Conservation (phyloP, 2,329 filamentous ascomycete genomes). For the Fusarium pseudocircinatum region DNA sequence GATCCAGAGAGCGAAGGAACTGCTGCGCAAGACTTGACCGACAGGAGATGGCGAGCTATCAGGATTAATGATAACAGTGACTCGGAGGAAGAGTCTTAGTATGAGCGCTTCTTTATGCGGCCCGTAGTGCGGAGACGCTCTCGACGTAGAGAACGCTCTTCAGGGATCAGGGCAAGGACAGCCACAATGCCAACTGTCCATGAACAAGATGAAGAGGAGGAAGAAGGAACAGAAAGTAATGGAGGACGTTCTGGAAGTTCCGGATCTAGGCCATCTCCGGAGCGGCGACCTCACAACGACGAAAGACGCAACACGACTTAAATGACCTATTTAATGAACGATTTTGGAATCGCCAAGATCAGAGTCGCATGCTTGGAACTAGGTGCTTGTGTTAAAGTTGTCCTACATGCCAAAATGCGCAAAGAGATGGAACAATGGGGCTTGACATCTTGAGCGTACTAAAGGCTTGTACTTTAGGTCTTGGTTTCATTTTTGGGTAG, state of each 20-base stretch:
- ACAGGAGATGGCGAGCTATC: conserved; percentile 79
- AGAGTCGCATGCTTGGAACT: not conserved
- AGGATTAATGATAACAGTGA: conserved; percentile 80
- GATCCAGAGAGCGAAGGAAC: conserved; percentile 90
- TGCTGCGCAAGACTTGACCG: conserved; percentile 87
- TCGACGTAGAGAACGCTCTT: not conserved
- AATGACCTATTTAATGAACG: not conserved
- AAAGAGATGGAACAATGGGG: not conserved
- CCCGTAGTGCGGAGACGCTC: not conserved
- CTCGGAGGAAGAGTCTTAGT: conserved; percentile 71
- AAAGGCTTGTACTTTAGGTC: not conserved
- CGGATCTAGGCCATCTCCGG: not conserved
- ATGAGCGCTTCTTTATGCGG: conserved; percentile 2
- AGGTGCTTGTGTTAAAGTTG: not conserved
- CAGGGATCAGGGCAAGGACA: not conserved
- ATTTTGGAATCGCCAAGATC: not conserved
- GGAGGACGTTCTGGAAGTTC: not conserved
- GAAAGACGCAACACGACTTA: not conserved
- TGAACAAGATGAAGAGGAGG: not conserved
- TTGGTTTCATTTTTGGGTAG: not conserved
- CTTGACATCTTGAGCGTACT: not conserved
- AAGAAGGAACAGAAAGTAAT: not conserved
- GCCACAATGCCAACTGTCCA: not conserved
- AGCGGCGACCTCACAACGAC: not conserved
- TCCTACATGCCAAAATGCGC: not conserved